phyloP scores from a whole-genome alignment of 495 filamentous ascomycete species.

The Hypoxylon rickii region DNA sequence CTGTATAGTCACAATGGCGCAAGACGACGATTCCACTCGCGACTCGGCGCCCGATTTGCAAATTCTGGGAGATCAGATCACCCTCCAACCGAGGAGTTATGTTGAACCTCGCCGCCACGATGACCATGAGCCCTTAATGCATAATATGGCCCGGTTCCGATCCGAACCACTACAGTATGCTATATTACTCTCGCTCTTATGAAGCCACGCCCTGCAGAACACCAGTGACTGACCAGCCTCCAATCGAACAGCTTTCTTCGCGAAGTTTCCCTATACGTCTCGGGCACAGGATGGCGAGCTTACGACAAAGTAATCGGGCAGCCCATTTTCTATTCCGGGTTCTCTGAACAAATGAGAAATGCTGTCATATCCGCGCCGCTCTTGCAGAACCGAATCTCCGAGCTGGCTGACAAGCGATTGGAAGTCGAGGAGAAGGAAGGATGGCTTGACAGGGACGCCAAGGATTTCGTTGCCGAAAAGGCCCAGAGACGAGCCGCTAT shows the following conservation, averaged over 20 bases:
- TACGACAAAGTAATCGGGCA: slow-evolving; percentile 92
- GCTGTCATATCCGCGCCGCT: slow-evolving; percentile 74
- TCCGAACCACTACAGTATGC: slow-evolving; percentile 58
- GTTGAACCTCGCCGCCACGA: slow-evolving; percentile 54
- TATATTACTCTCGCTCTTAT: neutral
- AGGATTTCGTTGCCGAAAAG: slow-evolving; percentile 58
- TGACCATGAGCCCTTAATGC: slow-evolving; percentile 75
- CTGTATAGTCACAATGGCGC: slow-evolving; percentile 37
- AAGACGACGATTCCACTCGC: slow-evolving; percentile 41
- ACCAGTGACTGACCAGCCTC: neutral
- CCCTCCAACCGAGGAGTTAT: slow-evolving; percentile 79
- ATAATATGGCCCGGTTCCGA: slow-evolving; percentile 79
- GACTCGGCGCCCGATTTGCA: slow-evolving; percentile 78
- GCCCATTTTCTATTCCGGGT: slow-evolving; percentile 90
- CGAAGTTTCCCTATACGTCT: slow-evolving; percentile 88
- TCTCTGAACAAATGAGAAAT: slow-evolving; percentile 84
- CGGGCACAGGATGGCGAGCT: slow-evolving; percentile 88
- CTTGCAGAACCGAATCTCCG: slow-evolving; percentile 71
- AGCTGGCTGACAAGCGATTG: slow-evolving; percentile 76
- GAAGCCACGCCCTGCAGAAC: neutral
- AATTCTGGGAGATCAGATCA: slow-evolving; percentile 78
- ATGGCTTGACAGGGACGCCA: slow-evolving; percentile 60
- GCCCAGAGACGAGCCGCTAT: slow-evolving; percentile 65
- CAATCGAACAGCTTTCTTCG: slow-evolving; percentile 74
- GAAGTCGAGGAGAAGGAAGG: slow-evolving; percentile 77